Conservation (phyloP, 305 asterid genomes). For the Rubia balearica region DNA sequence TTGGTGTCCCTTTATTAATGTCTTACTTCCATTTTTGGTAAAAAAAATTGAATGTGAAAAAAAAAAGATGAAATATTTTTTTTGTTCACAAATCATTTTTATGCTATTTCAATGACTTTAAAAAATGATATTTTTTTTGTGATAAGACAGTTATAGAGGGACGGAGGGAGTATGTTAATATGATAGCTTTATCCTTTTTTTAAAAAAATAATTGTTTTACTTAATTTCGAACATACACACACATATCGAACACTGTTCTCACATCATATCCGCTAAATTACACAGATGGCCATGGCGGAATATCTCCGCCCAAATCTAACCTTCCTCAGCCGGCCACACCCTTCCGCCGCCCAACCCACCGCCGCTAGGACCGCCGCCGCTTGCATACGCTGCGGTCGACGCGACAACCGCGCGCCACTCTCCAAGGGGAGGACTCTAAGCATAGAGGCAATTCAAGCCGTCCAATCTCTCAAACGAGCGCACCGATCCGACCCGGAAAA, state of each 20-base stretch:
- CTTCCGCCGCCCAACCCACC: constrained; percentile 17
- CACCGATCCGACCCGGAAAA: constrained; percentile 41
- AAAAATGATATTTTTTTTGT: too few relatives aligned
- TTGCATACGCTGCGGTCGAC: constrained; percentile 43
- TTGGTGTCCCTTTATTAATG: too few relatives aligned
- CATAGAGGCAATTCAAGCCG: constrained; percentile 87
- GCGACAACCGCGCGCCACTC: constrained; percentile 78
- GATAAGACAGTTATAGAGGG: too few relatives aligned
- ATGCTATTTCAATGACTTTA: too few relatives aligned
- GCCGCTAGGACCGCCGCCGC: constrained; percentile 19
- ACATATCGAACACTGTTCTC: background rate
- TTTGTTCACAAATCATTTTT: too few relatives aligned
- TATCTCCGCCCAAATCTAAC: constrained; percentile 30
- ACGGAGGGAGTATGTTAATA: too few relatives aligned
- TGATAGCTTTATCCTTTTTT: too few relatives aligned
- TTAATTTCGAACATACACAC: background rate
- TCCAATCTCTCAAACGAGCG: constrained; percentile 80
- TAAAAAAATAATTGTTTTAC: too few relatives aligned
- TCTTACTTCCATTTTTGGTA: too few relatives aligned
- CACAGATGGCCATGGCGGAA: constrained; percentile 37
- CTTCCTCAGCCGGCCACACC: constrained; percentile 20
- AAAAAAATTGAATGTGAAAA: too few relatives aligned
- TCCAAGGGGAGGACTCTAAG: constrained; percentile 65
- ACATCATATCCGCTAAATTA: background rate
- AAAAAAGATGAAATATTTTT: too few relatives aligned